Conservation (phyloP, 768 basidiomycete genomes). For the Phylloporus sp. region DNA sequence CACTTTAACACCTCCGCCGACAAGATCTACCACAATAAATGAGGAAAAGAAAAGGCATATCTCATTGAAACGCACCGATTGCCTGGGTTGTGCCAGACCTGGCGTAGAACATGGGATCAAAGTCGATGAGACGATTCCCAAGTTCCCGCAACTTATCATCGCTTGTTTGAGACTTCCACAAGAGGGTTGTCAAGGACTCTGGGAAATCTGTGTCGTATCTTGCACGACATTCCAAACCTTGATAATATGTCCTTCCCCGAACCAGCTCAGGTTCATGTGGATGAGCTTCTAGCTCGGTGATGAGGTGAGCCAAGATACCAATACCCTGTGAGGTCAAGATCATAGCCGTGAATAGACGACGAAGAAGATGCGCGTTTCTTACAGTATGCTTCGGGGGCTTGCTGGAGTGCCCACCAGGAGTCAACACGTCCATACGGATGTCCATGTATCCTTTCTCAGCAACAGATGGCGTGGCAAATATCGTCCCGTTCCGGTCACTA, state of each 20-base stretch:
- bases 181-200: conserved; percentile 13
- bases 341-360: not conserved
- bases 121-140: conserved; percentile 14
- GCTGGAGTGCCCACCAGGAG: conserved; percentile 52
- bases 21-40: conserved; percentile 34
- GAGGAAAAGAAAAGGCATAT: conserved; percentile 12
- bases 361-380: conserved; percentile 8
- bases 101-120: conserved; percentile 19
- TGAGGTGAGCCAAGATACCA: conserved; percentile 46
- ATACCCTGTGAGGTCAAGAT: conserved; percentile 32
- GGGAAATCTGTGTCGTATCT: conserved; percentile 37
- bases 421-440: conserved; percentile 38
- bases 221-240: conserved; percentile 38
- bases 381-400: conserved; percentile 50
- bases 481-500: conserved; percentile 23
- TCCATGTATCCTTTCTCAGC: conserved; percentile 43
- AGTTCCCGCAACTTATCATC: conserved; percentile 18
- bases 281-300: conserved; percentile 44
- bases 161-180: conserved; percentile 19
- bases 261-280: conserved; percentile 34
- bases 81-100: conserved; percentile 26
- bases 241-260: conserved; percentile 24
- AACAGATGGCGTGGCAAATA: conserved; percentile 30
- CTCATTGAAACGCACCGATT: conserved; percentile 16
- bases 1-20: conserved; percentile 39